Evolutionary conservation across 768 basidiomycete genomes (phyloP).

Genomic region (Obba rivulosa): DNA sequence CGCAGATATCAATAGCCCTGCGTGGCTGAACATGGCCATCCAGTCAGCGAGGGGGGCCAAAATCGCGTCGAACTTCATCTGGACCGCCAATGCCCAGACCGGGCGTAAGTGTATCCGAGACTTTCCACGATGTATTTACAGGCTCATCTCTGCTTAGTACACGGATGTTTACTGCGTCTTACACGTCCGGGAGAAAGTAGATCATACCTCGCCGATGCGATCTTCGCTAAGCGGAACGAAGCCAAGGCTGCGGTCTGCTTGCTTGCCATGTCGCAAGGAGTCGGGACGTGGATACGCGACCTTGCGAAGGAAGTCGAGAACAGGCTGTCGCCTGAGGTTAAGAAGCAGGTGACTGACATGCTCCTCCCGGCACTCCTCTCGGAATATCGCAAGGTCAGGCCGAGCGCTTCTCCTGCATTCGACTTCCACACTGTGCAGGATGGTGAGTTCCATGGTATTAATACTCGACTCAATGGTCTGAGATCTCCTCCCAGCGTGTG

Average conservation of each 20-base stretch:
- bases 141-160: slow-evolving; percentile 31
- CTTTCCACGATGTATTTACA: slow-evolving; percentile 1
- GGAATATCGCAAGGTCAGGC: slow-evolving; percentile 41
- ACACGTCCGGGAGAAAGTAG: slow-evolving; percentile 45
- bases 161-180: slow-evolving; percentile 60
- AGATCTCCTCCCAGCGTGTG: slow-evolving; percentile 38
- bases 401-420: slow-evolving; percentile 34
- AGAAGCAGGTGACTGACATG: slow-evolving; percentile 38
- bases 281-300: slow-evolving; percentile 50
- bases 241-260: slow-evolving; percentile 68
- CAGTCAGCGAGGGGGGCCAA: slow-evolving; percentile 49
- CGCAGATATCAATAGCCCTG: slow-evolving; percentile 48
- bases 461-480: background rate
- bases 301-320: slow-evolving; percentile 38
- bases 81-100: slow-evolving; percentile 34
- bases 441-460: slow-evolving; percentile 32
- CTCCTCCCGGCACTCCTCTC: slow-evolving; percentile 39
- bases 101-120: slow-evolving; percentile 37
- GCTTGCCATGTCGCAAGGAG: slow-evolving; percentile 57
- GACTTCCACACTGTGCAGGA: slow-evolving; percentile 42
- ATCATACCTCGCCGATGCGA: slow-evolving; percentile 60
- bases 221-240: slow-evolving; percentile 54
- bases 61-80: slow-evolving; percentile 38
- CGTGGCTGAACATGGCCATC: slow-evolving; percentile 46
- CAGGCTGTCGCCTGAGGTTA: slow-evolving; percentile 40